Evolutionary conservation across 768 basidiomycete species (phyloP).

Genomic region (Auriscalpium vulgare): DNA sequence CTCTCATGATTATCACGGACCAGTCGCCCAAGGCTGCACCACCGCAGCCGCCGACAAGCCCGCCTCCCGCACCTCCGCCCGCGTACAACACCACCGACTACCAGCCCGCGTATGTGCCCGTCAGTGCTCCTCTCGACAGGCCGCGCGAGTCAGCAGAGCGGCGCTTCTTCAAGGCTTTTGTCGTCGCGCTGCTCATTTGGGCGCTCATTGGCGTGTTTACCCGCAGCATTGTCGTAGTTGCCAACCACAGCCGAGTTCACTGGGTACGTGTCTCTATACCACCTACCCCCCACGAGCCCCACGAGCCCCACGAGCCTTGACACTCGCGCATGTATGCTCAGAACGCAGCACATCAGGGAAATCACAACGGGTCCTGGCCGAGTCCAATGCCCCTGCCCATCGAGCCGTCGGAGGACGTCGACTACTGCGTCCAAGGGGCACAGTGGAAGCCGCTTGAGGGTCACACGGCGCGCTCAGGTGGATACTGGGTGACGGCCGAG

Average conservation of each 20-base stretch:
- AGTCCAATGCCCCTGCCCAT: neutral
- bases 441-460: conserved; percentile 15
- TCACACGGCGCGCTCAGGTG: neutral
- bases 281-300: too few species aligned
- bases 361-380: neutral
- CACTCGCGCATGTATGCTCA: neutral
- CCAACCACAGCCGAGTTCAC: neutral
- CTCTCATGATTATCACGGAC: neutral
- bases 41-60: neutral
- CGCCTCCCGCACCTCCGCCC: neutral
- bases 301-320: too few species aligned
- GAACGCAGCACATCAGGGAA: neutral
- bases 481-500: conserved; percentile 16
- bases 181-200: conserved; percentile 20
- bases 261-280: neutral
- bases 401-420: neutral
- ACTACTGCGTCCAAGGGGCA: conserved; percentile 12
- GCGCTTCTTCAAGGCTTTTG: conserved; percentile 22
- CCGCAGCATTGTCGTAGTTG: conserved; percentile 2
- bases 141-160: conserved; percentile 1
- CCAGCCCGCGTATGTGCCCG: neutral
- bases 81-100: conserved; percentile 1
- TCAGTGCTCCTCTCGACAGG: neutral
- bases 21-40: neutral
- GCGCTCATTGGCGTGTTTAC: conserved; percentile 10